Evolutionary conservation across 495 filamentous ascomycete species (phyloP).

Genomic region (Chaetomium cochliodes): DNA sequence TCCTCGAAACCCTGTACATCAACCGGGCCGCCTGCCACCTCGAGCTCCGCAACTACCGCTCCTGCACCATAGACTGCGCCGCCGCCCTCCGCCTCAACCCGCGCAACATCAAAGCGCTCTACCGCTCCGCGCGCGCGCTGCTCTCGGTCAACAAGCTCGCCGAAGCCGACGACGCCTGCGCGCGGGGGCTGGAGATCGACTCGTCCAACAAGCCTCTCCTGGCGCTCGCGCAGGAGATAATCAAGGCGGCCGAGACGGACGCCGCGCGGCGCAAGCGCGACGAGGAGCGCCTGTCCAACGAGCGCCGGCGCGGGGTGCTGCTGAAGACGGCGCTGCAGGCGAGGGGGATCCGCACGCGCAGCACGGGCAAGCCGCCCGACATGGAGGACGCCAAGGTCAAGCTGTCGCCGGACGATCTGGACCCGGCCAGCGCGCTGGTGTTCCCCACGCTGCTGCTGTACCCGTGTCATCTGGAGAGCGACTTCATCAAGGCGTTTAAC

Average conservation of each 20-base stretch:
- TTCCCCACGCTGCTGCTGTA: conserved; percentile 85
- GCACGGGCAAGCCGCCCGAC: conserved; percentile 71
- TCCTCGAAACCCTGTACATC: conserved; percentile 73
- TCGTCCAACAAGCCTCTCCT: conserved; percentile 56
- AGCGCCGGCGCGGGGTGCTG: conserved; percentile 55
- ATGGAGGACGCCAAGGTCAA: conserved; percentile 73
- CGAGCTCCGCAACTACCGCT: conserved; percentile 69
- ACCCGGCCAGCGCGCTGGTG: conserved; percentile 64
- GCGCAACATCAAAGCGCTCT: conserved; percentile 81
- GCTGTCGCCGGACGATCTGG: conserved; percentile 69
- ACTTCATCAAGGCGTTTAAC: conserved; percentile 83
- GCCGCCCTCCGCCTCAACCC: conserved; percentile 75
- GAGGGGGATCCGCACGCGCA: conserved; percentile 64
- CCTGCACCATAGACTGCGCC: conserved; percentile 77
- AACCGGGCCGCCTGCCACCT: conserved; percentile 89
- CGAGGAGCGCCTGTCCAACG: conserved; percentile 49
- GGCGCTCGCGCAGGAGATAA: conserved; percentile 53
- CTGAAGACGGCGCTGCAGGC: conserved; percentile 70
- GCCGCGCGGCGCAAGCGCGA: conserved; percentile 44
- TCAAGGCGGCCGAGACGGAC: conserved; percentile 42
- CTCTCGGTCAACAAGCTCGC: conserved; percentile 67
- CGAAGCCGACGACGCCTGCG: conserved; percentile 74
- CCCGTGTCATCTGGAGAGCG: conserved; percentile 69
- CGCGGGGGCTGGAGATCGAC: conserved; percentile 68
- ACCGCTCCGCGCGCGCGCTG: conserved; percentile 75